Conservation (phyloP, 495 filamentous ascomycete genomes). For the Collariella sp. region DNA sequence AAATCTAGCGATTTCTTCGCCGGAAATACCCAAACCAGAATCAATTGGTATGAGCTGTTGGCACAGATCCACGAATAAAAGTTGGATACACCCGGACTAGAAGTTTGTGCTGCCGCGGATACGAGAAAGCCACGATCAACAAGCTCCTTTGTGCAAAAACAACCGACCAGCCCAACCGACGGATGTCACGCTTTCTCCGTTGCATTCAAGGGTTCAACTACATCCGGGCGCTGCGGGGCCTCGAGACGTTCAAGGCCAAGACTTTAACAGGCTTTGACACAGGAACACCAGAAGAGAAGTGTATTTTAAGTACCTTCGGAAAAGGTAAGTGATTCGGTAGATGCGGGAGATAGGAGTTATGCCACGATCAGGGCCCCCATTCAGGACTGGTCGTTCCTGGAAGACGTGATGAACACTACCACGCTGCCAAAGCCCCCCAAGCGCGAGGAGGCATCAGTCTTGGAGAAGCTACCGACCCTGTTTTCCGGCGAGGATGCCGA, state of each 20-base stretch:
- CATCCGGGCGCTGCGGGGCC: conserved; percentile 31
- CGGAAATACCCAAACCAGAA: too few relatives aligned
- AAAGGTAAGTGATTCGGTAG: too few relatives aligned
- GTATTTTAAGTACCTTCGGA: too few relatives aligned
- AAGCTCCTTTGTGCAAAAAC: conserved; percentile 22
- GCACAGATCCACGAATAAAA: too few relatives aligned
- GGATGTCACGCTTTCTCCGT: conserved; percentile 25
- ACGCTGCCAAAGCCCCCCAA: conserved; percentile 11
- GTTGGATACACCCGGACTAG: too few relatives aligned
- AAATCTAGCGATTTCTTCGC: too few relatives aligned
- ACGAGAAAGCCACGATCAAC: conserved; percentile 15
- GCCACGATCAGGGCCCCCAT: conserved; percentile 7
- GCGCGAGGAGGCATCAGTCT: conserved; percentile 5
- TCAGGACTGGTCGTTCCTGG: conserved; percentile 27
- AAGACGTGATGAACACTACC: conserved; percentile 24
- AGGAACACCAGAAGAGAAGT: too few relatives aligned
- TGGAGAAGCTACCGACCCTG: conserved; percentile 24
- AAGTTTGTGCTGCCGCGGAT: conserved; percentile 22
- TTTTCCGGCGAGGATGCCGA: neutral
- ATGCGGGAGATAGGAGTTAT: too few relatives aligned
- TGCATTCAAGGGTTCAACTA: conserved; percentile 34
- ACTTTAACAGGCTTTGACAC: conserved; percentile 10
- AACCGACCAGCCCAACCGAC: conserved; percentile 25
- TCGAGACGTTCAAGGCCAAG: conserved; percentile 31
- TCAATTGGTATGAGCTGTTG: too few relatives aligned